Base-by-base conservation (phyloP, 2,329 filamentous ascomycete genomes). In the Stagonosporopsis rhizophila region DNA sequence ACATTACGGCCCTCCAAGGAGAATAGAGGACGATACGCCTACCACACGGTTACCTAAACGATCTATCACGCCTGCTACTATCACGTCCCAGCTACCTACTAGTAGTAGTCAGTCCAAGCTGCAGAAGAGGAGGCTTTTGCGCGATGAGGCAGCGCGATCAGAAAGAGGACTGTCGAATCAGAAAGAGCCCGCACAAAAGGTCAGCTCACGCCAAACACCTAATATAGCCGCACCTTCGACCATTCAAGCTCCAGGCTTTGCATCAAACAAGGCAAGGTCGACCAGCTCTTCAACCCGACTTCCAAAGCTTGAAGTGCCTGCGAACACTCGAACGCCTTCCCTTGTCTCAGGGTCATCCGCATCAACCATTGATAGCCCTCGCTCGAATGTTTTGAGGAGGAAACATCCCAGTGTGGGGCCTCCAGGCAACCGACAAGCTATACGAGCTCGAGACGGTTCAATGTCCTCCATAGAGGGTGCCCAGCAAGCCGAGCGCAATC, bases 291-390 rank as follows among this genome's bases (percentile, higher is more conserved):
- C 71, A 34, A 72, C 71, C 44, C 73, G 72, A 20, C 52, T 74
- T 44, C 74, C 72, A 34, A 73, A 75, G 59, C 69, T 72, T 45
- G 74, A 77, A 53, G 67, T 72, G n/a, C 62, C 66, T 20, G 52
- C 40, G 49, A 73, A 58, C 47, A 74, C 74, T 49, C 72, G 73
- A 41, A 81, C 80, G 15, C 80, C 80, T 15, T 81, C 80, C n/a
- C 74, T 81, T 19, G 75, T 78, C 30, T 82, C 80, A 44, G 80
- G 78, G 30, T 81, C 80, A 19, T 81, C 80, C 28, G 74, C 73
- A 34, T 81, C 79, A 22, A 79, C 77, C 4, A 70, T 75, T 38
- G 79, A 81, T 46, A 81, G 78, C 57, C 79, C 79, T 39, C 69
- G 74, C 47, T 77, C 78, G 28, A 76, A 75, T 64, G 69, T 75